Evolutionary conservation across 1,284 basidiomycete genomes (phyloP).

Genomic region (Mycena sp.): DNA sequence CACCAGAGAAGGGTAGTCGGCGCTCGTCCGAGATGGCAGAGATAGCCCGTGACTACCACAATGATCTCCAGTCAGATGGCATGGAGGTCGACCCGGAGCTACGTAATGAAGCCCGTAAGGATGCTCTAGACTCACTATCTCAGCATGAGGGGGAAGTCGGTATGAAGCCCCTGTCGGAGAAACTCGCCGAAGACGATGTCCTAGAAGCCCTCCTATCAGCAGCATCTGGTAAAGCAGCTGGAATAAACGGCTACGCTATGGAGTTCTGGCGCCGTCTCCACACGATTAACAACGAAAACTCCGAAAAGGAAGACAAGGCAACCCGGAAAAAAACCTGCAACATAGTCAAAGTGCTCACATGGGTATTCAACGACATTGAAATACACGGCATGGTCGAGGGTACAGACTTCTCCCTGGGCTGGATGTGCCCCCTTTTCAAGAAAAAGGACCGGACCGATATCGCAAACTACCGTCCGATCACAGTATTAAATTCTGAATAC

Average conservation of each 20-base stretch:
- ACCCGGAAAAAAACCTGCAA: neutral
- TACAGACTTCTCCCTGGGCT: neutral
- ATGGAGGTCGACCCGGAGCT: no score
- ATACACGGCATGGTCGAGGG: neutral
- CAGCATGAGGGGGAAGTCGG: no score
- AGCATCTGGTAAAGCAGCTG: slow-evolving; percentile 8
- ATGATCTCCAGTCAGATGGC: no score
- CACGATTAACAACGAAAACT: neutral
- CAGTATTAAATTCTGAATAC: slow-evolving; percentile 23
- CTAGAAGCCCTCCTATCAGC: no score
- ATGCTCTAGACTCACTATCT: no score
- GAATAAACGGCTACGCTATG: slow-evolving; percentile 12
- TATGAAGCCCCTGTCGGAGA: no score
- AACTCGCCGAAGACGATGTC: no score
- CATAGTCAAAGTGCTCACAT: neutral
- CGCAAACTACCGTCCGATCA: slow-evolving; percentile 15
- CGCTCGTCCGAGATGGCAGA: no score
- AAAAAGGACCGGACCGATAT: slow-evolving; percentile 9
- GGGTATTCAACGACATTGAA: slow-evolving; percentile 16
- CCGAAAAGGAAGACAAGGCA: neutral
- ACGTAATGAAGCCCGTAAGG: no score
- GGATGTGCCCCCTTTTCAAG: slow-evolving; percentile 23
- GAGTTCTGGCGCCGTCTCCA: slow-evolving; percentile 7
- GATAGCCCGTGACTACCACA: no score
- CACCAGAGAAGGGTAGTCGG: no score